Conservation (phyloP, 352 stramenopile species). For the Globisporangium paddicum region DNA sequence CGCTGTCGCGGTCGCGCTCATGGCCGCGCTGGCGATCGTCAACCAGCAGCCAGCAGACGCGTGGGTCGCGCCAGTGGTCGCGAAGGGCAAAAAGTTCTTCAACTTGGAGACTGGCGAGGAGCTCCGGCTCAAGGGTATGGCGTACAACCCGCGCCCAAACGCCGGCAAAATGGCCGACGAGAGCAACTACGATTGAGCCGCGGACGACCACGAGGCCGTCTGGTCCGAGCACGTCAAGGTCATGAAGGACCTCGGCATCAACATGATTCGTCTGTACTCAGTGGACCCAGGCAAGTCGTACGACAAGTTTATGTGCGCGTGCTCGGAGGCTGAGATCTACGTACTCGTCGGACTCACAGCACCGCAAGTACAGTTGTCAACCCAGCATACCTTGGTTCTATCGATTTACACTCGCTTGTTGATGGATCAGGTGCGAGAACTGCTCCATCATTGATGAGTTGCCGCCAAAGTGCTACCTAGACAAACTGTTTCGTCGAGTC, state of each 20-base stretch:
- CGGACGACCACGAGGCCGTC: constrained; percentile 48
- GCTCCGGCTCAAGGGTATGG: constrained; percentile 66
- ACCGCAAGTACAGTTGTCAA: no score
- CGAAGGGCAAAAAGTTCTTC: constrained; percentile 76
- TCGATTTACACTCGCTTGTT: no score
- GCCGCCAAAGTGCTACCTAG: constrained; percentile 42
- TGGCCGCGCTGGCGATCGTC: not conserved
- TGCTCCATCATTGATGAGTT: constrained; percentile 30
- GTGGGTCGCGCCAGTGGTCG: constrained; percentile 29
- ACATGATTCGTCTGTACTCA: no score
- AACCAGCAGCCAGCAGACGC: constrained; percentile 1
- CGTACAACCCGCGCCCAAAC: constrained; percentile 70
- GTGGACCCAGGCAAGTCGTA: constrained; percentile 52
- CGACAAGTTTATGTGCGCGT: constrained; percentile 70
- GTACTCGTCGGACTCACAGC: constrained; percentile 42
- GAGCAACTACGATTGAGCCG: constrained; percentile 58
- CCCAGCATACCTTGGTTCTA: no score
- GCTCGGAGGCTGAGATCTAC: constrained; percentile 40
- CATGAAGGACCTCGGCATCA: constrained; percentile 55
- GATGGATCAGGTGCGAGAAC: no score
- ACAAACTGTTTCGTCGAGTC: constrained; percentile 30
- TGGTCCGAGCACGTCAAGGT: constrained; percentile 45
- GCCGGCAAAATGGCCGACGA: constrained; percentile 28
- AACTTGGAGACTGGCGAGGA: constrained; percentile 40
- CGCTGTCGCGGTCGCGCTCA: not conserved